Conservation (phyloP, 179 eudicot genomes). For the Patellifolia procumbens region DNA sequence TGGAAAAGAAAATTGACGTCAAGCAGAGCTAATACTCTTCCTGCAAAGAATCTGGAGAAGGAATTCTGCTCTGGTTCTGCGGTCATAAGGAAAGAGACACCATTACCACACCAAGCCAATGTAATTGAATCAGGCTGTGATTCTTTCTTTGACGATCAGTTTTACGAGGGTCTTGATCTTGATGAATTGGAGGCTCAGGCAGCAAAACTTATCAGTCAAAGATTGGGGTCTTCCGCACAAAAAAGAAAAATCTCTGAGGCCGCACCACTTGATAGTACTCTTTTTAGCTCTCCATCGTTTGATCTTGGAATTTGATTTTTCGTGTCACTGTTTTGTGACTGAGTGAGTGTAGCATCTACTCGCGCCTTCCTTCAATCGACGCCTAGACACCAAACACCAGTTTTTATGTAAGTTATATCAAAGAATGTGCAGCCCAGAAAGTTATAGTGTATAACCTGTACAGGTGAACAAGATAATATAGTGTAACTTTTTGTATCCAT, state of each 20-base stretch:
- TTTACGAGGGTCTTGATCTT: slow-evolving; percentile 75
- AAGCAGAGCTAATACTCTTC: slow-evolving; percentile 37
- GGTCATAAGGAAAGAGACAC: slow-evolving; percentile 33
- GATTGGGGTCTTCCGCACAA: slow-evolving; percentile 33
- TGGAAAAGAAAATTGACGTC: slow-evolving; percentile 59
- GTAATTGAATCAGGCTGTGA: slow-evolving; percentile 29
- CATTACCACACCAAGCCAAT: slow-evolving; percentile 31
- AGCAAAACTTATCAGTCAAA: slow-evolving; percentile 49
- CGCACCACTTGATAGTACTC: slow-evolving; percentile 21
- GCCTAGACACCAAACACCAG: neutral
- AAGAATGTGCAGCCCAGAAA: neutral
- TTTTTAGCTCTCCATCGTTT: slow-evolving; percentile 57
- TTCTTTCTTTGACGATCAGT: slow-evolving; percentile 62
- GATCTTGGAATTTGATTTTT: slow-evolving; percentile 64
- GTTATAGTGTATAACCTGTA: slow-evolving; percentile 12
- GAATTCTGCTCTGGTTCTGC: slow-evolving; percentile 42
- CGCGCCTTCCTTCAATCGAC: neutral
- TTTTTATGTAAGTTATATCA: neutral
- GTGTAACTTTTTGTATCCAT: neutral
- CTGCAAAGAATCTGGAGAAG: slow-evolving; percentile 55
- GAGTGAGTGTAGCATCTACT: neutral
- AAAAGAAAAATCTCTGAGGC: slow-evolving; percentile 31
- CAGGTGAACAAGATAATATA: neutral
- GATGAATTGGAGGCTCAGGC: slow-evolving; percentile 93
- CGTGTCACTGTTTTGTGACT: neutral